These are phyloP conservation scores for Aspergillus funiculosus DNA, from an alignment of 495 filamentous ascomycete genomes.

Conservation along the genomic window DNA sequence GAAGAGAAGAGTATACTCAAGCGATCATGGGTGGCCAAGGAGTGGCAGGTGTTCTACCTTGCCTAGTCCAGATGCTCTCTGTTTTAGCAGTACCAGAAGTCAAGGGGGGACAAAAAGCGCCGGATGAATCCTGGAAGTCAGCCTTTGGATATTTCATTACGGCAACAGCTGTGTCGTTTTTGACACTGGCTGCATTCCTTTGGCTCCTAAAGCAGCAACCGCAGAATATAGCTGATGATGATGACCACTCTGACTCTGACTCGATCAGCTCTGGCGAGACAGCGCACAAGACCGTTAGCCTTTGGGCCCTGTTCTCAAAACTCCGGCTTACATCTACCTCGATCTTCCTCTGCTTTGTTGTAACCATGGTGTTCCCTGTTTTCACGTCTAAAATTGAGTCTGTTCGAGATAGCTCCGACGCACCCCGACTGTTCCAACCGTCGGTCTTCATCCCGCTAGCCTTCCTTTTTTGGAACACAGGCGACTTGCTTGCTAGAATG, in stretches of 20 bases:
- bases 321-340: conserved; percentile 63
- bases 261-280: background rate
- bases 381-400: conserved; percentile 80
- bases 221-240: conserved; percentile 17
- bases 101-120: conserved; percentile 9
- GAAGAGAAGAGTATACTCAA: conserved; percentile 79
- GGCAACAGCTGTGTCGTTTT: conserved; percentile 59
- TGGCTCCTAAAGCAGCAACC: conserved; percentile 46
- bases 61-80: conserved; percentile 75
- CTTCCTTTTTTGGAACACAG: conserved; percentile 91
- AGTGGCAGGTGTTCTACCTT: conserved; percentile 85
- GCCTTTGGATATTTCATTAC: conserved; percentile 92
- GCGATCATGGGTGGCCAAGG: conserved; percentile 95
- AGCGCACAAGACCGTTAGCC: conserved; percentile 49
- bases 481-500: conserved; percentile 77
- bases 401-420: conserved; percentile 44
- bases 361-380: conserved; percentile 93
- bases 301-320: conserved; percentile 64
- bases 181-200: conserved; percentile 55
- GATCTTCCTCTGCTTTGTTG: conserved; percentile 69
- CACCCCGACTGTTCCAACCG: conserved; percentile 59
- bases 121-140: conserved; percentile 51
- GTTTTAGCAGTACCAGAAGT: conserved; percentile 59
- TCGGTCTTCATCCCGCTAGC: conserved; percentile 80
- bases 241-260: too few relatives aligned